These are phyloP conservation scores for Malus hybrid DNA, from an alignment of 331 rosid species.

Conservation along the genomic window DNA sequence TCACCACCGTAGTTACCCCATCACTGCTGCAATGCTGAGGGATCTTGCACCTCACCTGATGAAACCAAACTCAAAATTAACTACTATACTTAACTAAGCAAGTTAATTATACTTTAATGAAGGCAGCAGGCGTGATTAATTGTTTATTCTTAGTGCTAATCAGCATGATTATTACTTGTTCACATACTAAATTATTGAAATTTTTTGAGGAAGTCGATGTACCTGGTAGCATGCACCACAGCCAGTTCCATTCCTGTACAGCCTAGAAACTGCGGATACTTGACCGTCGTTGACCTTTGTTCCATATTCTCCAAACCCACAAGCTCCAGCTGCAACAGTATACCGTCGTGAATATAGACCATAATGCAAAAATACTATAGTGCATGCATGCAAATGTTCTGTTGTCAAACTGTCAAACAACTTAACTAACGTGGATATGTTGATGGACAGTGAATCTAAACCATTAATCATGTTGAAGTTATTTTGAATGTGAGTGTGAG, in stretches of 20 bases:
- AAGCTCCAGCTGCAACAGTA: conserved; percentile 64
- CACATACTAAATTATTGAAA: not conserved
- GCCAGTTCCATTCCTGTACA: conserved; percentile 71
- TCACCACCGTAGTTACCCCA: conserved; percentile 67
- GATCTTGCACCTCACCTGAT: conserved; percentile 75
- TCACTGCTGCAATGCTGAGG: conserved; percentile 42
- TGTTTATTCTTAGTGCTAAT: conserved; percentile 2
- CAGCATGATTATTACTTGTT: not conserved
- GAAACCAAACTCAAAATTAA: not conserved
- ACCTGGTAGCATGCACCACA: conserved; percentile 97
- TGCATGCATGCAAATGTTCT: too few relatives aligned
- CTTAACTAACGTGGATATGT: too few relatives aligned
- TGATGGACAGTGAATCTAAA: too few relatives aligned
- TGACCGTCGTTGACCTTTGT: conserved; percentile 61
- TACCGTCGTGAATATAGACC: not conserved
- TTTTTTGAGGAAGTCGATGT: not conserved
- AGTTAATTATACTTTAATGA: not conserved
- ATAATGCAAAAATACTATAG: too few relatives aligned
- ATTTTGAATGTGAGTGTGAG: too few relatives aligned
- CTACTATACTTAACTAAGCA: not conserved
- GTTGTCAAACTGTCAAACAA: too few relatives aligned
- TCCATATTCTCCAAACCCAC: conserved; percentile 81
- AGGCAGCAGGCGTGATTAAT: not conserved
- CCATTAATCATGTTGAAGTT: too few relatives aligned
- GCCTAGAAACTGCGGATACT: conserved; percentile 70